Percentiles rank a stretch among this genome's conserved stretches.
These are phyloP conservation scores for Exophiala bonariae DNA, from an alignment of 2,329 filamentous ascomycete species.

Conservation along the genomic window DNA sequence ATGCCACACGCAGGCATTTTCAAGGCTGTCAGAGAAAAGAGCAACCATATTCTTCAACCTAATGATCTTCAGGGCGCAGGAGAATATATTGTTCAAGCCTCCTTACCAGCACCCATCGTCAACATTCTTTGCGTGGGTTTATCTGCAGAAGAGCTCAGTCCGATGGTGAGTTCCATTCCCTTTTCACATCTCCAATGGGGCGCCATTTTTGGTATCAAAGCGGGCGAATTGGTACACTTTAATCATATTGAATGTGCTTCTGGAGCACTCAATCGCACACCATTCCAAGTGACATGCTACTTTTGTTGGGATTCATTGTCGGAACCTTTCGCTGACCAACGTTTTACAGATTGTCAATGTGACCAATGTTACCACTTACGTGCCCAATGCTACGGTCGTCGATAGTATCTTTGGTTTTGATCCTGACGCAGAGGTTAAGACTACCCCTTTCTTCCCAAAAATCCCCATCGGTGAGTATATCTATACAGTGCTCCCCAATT, in stretches of 20 bases:
- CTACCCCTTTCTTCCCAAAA: slow-evolving; percentile 56
- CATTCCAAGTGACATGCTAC: no score
- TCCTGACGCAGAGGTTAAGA: slow-evolving; percentile 33
- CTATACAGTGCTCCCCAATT: no score
- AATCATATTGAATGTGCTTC: no score
- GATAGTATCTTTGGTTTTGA: slow-evolving; percentile 74
- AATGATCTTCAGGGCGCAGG: slow-evolving; percentile 64
- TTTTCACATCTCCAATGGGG: no score
- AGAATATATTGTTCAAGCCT: slow-evolving; percentile 66
- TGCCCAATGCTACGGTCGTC: slow-evolving; percentile 59
- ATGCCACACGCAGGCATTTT: slow-evolving; percentile 75
- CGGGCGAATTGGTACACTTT: no score
- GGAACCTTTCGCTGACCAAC: no score
- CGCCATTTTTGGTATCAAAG: no score
- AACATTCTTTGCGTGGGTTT: slow-evolving; percentile 75
- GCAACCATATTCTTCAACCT: slow-evolving; percentile 71
- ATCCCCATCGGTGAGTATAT: slow-evolving; percentile 44
- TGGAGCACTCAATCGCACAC: no score
- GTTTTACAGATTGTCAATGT: slow-evolving; percentile 42
- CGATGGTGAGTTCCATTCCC: slow-evolving; percentile 41
- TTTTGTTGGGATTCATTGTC: no score
- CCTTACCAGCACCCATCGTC: slow-evolving; percentile 68
- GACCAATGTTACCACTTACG: slow-evolving; percentile 37
- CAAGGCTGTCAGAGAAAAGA: slow-evolving; percentile 59
- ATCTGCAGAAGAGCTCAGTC: slow-evolving; percentile 57